Base-by-base conservation (phyloP, 2,329 filamentous ascomycete species). In the Aspergillus terreus region DNA sequence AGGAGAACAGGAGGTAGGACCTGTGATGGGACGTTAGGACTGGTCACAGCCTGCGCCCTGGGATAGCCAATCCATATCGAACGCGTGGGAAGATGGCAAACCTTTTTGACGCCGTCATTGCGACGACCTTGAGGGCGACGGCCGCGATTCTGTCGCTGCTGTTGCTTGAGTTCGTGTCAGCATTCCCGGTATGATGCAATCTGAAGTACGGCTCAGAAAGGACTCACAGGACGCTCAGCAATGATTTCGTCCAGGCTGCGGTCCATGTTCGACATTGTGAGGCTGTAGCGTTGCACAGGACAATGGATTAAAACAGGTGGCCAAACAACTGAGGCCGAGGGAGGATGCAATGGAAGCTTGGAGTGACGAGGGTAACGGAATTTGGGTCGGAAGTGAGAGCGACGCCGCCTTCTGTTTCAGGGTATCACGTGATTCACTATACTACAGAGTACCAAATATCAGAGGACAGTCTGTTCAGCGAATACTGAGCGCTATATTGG, bases 61-160 rank as follows among this genome's bases (percentile, higher is more conserved):
- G 9, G 7, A 30, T 11, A 30, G 3, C 6, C 7, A 30, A 10
- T 4, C 10, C 10, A 30, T 30, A 9, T 30, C 7, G 7, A 30
- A 10, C 27, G 27, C 27, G 9, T 11, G 27, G 27, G 23, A 6
- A 23, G 47, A 17, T 46, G 43, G 50, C 40, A 15, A 71, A 92
- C 90, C 90, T 95, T 95, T 91, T 86, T 92, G 71, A 92, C 82
- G 75, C 89, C 89, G 76, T 94, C 89, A 75, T 88, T 86, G 66
- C 88, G 87, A 63, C 72, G 70, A 58, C 76, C 71, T 12, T 47
- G 61, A 56, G 67, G 64, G 58, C 71, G 70, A 58, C 70, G 68
- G 58, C 71, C 63, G 51, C 69, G 67, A 52, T 59, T 42, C 40
- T 42, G 40, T 19, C 40, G 62, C 43, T 61, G 61, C 42, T 58